Base-by-base conservation (phyloP, 148 eudicot genomes). In the Chenopodium suecicum region DNA sequence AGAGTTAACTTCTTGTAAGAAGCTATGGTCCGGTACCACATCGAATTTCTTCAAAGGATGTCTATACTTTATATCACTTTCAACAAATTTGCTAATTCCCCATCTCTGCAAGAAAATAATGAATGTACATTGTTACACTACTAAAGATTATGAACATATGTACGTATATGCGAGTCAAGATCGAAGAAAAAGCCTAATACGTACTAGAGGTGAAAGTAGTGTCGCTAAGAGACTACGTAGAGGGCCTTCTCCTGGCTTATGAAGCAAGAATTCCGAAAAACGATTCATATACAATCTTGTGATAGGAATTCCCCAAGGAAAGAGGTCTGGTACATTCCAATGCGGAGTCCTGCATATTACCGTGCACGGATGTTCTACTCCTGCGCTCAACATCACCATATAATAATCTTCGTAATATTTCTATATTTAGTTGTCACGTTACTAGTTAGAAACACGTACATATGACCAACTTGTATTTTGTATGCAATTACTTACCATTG, bases 231-330 rank as follows among this genome's bases (percentile, higher is more conserved):
- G 78, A 72, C 77, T 34, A 9, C 84, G 88, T 1, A 92, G 32
- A 44, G 84, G 80, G 0, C 94, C 92, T 82, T 94, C 87, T 1
- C 93, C 92, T 4, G 96, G 98, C 81, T 92, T 92, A 82, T 92
- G 94, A 77, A 94, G 76, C 81, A 83, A 65, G 29, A 94, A 81
- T 86, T 94, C 93, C 0, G 93, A 71, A 66, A 94, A 91, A 23
- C 98, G 94, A 56, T 80, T 90, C 41, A 88, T 67, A 84, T 89
- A 92, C 67, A 94, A 78, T 25, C 48, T 77, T 11, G 86, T 79
- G 0, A 89, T 41, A 31, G 86, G 86, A 31, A 86, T 70, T 25
- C 94, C 91, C 91, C 91, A 90, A 0, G 91, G 88, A 5, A 79
- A 50, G 77, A 78, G 76, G 80, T 92, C 92, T 0, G 94, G 91